Conservation (phyloP, 176 grass and related monocot genomes). For the Zoysia pacifica region DNA sequence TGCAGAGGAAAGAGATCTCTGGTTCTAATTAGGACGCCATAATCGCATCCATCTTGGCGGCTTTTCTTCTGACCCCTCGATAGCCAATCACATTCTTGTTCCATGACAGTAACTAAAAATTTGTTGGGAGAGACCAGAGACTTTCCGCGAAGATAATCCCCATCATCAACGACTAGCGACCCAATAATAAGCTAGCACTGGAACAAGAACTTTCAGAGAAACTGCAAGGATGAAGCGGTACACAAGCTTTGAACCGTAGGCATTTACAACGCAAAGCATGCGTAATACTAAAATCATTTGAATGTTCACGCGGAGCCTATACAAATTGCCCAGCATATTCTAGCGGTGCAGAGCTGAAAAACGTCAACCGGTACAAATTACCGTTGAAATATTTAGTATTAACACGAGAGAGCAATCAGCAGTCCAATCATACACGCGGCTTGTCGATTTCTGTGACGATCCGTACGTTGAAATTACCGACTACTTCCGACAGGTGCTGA, state of each 20-base stretch:
- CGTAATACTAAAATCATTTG: neutral
- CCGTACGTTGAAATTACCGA: slow-evolving; percentile 19
- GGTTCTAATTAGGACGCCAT: neutral
- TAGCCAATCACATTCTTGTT: neutral
- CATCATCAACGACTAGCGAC: neutral
- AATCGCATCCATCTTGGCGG: slow-evolving; percentile 19
- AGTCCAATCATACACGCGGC: neutral
- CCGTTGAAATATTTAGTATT: neutral
- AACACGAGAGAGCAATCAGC: neutral
- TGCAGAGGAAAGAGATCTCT: neutral
- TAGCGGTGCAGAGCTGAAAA: neutral
- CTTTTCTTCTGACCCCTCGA: slow-evolving; percentile 12
- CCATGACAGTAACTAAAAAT: neutral
- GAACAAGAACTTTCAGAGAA: neutral
- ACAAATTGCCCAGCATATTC: neutral
- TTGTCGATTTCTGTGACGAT: neutral
- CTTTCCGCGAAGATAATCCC: neutral
- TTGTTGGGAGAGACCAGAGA: neutral
- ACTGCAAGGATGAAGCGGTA: neutral
- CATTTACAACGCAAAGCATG: neutral
- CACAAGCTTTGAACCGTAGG: neutral
- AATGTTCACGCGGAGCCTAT: neutral
- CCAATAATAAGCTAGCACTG: neutral
- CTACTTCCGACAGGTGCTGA: neutral
- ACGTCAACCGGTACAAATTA: neutral